phyloP scores from a whole-genome alignment of 208 protist genomes.

The Leishmania tarentolae region DNA sequence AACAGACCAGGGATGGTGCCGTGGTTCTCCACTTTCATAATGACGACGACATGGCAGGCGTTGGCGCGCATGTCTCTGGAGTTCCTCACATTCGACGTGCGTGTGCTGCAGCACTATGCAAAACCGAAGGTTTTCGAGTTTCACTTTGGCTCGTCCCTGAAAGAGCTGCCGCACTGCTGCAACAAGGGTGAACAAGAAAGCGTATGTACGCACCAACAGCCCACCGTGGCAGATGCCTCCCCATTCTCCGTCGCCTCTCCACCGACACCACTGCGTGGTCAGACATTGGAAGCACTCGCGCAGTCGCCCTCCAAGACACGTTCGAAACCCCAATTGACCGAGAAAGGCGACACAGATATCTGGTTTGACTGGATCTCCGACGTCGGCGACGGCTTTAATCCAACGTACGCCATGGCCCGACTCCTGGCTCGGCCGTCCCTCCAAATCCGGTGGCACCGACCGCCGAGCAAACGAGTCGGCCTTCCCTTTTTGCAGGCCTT shows the following conservation, averaged over 20 bases:
- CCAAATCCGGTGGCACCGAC: conserved; percentile 59
- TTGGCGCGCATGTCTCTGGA: conserved; percentile 47
- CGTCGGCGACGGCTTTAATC: conserved; percentile 89
- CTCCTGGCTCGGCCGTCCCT: conserved; percentile 68
- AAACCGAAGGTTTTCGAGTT: conserved; percentile 69
- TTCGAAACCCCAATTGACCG: neutral
- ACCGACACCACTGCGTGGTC: neutral
- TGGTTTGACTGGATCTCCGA: conserved; percentile 91
- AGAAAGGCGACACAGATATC: conserved; percentile 36
- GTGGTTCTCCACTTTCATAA: conserved; percentile 84
- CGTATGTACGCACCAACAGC: neutral
- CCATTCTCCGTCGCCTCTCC: neutral
- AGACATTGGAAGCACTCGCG: neutral
- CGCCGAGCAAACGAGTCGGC: neutral
- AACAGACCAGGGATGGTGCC: conserved; percentile 82
- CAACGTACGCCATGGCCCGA: conserved; percentile 86
- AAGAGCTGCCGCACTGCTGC: neutral
- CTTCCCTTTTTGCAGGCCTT: neutral
- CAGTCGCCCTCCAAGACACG: neutral
- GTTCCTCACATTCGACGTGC: conserved; percentile 85
- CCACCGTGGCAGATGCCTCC: neutral
- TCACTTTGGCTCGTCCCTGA: conserved; percentile 33
- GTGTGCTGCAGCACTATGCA: conserved; percentile 41
- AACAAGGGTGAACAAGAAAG: neutral
- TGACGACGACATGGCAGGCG: conserved; percentile 66